These are phyloP conservation scores for Mycosarcoma mackinlayi DNA, from an alignment of 1,284 basidiomycete genomes.

Conservation along the genomic window DNA sequence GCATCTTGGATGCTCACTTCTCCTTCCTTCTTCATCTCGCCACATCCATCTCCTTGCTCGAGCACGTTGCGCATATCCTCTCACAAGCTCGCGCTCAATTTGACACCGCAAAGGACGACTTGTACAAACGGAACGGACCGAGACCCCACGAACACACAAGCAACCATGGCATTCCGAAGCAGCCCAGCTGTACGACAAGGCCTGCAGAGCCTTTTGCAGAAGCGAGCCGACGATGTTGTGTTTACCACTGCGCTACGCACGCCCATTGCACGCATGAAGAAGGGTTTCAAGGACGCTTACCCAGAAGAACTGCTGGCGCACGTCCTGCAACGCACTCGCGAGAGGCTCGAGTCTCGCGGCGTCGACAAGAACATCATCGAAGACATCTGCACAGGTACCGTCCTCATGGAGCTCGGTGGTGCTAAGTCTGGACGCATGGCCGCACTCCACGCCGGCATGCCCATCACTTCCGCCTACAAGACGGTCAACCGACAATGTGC, in stretches of 20 bases:
- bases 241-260: conserved; percentile 68
- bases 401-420: conserved; percentile 69
- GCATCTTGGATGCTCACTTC: too few species aligned
- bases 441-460: conserved; percentile 67
- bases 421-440: conserved; percentile 68
- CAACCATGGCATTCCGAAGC: conserved; percentile 55
- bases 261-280: conserved; percentile 67
- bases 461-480: conserved; percentile 42
- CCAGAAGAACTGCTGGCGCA: conserved; percentile 68
- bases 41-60: too few species aligned
- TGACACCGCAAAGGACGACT: too few species aligned
- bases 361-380: conserved; percentile 66
- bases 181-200: conserved; percentile 36
- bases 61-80: too few species aligned
- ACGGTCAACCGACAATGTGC: conserved; percentile 70
- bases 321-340: conserved; percentile 63
- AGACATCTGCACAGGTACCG: conserved; percentile 68
- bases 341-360: conserved; percentile 64
- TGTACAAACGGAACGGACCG: too few species aligned
- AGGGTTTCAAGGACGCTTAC: conserved; percentile 67
- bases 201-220: conserved; percentile 54
- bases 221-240: conserved; percentile 62
- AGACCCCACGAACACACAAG: too few species aligned
- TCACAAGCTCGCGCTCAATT: too few species aligned
- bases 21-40: too few species aligned